Evolutionary conservation across 106 monocot genomes (phyloP).

Genomic region (Dendrobium nobile): DNA sequence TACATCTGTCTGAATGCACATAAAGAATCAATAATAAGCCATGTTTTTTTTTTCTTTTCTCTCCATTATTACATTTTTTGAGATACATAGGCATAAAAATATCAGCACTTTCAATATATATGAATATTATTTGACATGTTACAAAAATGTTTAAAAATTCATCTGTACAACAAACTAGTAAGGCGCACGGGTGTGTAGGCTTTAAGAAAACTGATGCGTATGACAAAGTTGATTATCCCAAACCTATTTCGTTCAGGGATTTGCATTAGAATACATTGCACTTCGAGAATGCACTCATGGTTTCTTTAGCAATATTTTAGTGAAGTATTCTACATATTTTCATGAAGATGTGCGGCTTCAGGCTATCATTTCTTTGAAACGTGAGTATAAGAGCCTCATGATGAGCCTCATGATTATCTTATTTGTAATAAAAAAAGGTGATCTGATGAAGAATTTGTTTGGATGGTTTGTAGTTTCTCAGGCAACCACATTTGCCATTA

Average conservation of each 20-base stretch:
- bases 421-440: neutral
- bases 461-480: too few species aligned
- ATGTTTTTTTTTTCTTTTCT: too few species aligned
- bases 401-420: too few species aligned
- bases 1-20: too few species aligned
- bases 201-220: neutral
- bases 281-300: conserved; percentile 98
- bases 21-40: too few species aligned
- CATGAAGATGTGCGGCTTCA: conserved; percentile 99
- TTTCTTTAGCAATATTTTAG: conserved; percentile 92
- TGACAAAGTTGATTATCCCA: neutral
- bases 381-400: conserved; percentile 24
- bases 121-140: too few species aligned
- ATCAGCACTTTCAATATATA: too few species aligned
- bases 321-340: conserved; percentile 75
- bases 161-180: too few species aligned
- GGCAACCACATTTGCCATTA: too few species aligned
- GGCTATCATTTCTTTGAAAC: conserved; percentile 77
- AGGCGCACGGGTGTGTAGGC: neutral
- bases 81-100: too few species aligned
- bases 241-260: conserved; percentile 50
- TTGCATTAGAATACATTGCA: conserved; percentile 79
- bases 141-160: too few species aligned
- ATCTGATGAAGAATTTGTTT: neutral
- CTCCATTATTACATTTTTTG: too few species aligned